Conservation (phyloP, 495 filamentous ascomycete species). For the Ramalina peruviana region DNA sequence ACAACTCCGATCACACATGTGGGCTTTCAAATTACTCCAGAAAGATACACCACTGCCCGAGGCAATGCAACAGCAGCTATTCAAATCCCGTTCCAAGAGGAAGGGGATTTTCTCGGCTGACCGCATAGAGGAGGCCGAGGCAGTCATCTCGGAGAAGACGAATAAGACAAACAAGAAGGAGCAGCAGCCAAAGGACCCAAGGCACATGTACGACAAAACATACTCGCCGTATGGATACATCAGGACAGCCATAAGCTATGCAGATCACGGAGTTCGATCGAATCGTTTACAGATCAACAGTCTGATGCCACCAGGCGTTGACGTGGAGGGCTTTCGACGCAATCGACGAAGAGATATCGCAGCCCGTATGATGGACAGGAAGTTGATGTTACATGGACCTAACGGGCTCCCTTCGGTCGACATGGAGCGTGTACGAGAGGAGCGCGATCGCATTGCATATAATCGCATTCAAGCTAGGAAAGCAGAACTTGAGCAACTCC, state of each 20-base stretch:
- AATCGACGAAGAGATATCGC: slow-evolving; percentile 77
- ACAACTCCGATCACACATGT: slow-evolving; percentile 61
- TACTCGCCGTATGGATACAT: slow-evolving; percentile 50
- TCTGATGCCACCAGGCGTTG: slow-evolving; percentile 68
- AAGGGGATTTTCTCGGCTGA: slow-evolving; percentile 45
- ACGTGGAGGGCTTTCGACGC: slow-evolving; percentile 64
- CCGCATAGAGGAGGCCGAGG: slow-evolving; percentile 31
- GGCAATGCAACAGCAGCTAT: slow-evolving; percentile 61
- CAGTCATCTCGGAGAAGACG: slow-evolving; percentile 37
- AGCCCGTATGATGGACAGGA: slow-evolving; percentile 73
- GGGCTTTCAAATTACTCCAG: slow-evolving; percentile 66
- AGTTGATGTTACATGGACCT: slow-evolving; percentile 37
- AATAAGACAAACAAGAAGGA: slow-evolving; percentile 5
- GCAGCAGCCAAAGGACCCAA: slow-evolving; percentile 15
- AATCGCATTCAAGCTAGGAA: slow-evolving; percentile 78
- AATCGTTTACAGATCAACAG: slow-evolving; percentile 68
- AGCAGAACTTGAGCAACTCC: slow-evolving; percentile 63
- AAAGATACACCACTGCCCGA: slow-evolving; percentile 67
- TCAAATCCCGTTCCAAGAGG: slow-evolving; percentile 46
- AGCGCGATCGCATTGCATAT: slow-evolving; percentile 74
- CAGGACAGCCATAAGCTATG: slow-evolving; percentile 53
- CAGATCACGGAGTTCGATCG: slow-evolving; percentile 56
- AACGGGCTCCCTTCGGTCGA: slow-evolving; percentile 23
- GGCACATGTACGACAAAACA: slow-evolving; percentile 45
- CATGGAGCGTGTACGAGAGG: slow-evolving; percentile 64